Conservation (phyloP, 257 asterid genomes). For the Solanum infundibuliforme region DNA sequence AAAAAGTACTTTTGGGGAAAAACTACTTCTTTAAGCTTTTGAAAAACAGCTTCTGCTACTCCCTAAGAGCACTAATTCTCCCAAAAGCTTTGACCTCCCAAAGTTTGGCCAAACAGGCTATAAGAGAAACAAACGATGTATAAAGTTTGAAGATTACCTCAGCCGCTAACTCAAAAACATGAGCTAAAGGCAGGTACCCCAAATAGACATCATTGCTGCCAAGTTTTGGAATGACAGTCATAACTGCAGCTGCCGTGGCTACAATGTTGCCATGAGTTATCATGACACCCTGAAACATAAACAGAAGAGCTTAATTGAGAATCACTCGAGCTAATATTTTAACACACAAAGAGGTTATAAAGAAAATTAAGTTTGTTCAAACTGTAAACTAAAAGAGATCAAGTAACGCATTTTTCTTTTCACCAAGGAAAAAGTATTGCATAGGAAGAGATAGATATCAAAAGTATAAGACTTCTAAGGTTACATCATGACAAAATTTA, state of each 20-base stretch:
- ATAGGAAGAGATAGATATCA: background rate
- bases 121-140: no score
- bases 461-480: background rate
- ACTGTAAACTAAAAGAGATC: background rate
- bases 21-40: background rate
- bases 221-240: constrained; percentile 65
- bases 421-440: background rate
- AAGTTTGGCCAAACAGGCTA: background rate
- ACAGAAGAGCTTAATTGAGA: background rate
- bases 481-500: background rate
- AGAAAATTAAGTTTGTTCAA: background rate
- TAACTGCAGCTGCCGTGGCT: constrained; percentile 91
- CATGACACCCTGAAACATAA: constrained; percentile 69
- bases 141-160: constrained; percentile 17
- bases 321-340: background rate
- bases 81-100: background rate
- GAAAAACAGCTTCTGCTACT: background rate
- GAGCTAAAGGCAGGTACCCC: constrained; percentile 92
- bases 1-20: no score
- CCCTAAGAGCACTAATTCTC: background rate
- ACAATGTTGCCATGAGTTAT: constrained; percentile 85
- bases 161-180: constrained; percentile 88
- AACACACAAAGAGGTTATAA: background rate
- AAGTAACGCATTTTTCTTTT: background rate
- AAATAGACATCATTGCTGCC: constrained; percentile 63